phyloP scores from a whole-genome alignment of 2,329 filamentous ascomycete genomes.

The Apiospora arundinis region DNA sequence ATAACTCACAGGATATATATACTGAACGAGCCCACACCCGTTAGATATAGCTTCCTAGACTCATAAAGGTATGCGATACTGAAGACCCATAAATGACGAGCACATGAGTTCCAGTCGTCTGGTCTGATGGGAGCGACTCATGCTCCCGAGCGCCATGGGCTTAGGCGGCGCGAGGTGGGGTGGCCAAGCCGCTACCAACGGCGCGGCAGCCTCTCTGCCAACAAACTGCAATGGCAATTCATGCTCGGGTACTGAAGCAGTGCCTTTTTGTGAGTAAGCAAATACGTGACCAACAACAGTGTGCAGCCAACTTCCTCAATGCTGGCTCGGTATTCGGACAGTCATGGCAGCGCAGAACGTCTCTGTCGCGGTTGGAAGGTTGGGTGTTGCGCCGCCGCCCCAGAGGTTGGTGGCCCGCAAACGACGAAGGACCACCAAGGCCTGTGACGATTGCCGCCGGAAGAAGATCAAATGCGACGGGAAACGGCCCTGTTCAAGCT shows the following conservation, averaged over 20 bases:
- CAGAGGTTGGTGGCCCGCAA: constrained; percentile 7
- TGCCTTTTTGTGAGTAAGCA: not conserved
- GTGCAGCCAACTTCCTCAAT: not conserved
- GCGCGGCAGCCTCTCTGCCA: not conserved
- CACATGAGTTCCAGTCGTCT: not conserved
- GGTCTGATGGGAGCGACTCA: not conserved
- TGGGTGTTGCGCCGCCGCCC: not conserved
- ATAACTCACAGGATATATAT: too few relatives aligned
- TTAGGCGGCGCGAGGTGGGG: constrained; percentile 3
- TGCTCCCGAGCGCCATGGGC: not conserved
- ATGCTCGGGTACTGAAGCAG: not conserved
- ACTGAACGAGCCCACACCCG: too few relatives aligned
- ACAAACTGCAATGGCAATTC: not conserved
- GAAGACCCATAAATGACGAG: too few relatives aligned
- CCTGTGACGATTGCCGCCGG: constrained; percentile 26
- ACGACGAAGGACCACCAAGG: constrained; percentile 22
- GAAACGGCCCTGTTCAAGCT: constrained; percentile 25
- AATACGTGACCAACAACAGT: not conserved
- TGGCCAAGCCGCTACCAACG: constrained; percentile 5
- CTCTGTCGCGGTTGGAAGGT: not conserved
- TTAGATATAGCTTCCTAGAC: too few relatives aligned
- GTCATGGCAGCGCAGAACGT: constrained; percentile 1
- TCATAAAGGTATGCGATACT: too few relatives aligned
- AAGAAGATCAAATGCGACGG: constrained; percentile 28
- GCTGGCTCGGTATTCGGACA: not conserved